Evolutionary conservation across 495 filamentous ascomycete species (phyloP).

Genomic region (Extremus antarcticus): DNA sequence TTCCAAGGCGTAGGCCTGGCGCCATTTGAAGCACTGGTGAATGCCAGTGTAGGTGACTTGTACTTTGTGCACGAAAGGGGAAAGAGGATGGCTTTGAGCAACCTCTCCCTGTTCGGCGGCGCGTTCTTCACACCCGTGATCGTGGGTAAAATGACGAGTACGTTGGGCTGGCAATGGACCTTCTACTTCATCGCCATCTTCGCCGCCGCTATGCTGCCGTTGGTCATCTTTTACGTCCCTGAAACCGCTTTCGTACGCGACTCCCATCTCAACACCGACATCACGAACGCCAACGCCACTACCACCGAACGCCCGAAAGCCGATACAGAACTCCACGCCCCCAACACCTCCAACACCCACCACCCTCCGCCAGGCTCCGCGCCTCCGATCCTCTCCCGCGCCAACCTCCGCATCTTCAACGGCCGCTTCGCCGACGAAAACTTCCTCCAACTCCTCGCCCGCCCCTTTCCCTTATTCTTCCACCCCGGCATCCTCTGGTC

Average conservation of each 20-base stretch:
- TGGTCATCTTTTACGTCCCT: conserved; percentile 61
- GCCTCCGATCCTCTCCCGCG: conserved; percentile 34
- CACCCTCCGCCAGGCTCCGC: not conserved
- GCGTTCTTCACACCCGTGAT: conserved; percentile 86
- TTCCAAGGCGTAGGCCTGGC: conserved; percentile 37
- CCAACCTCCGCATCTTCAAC: conserved; percentile 61
- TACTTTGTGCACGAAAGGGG: conserved; percentile 48
- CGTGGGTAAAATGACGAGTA: conserved; percentile 71
- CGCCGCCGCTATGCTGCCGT: conserved; percentile 29
- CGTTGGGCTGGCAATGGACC: conserved; percentile 55
- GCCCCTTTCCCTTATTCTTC: conserved; percentile 55
- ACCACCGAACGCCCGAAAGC: not conserved
- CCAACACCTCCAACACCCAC: conserved; percentile 3
- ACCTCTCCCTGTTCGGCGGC: conserved; percentile 80
- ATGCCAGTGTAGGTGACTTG: conserved; percentile 33
- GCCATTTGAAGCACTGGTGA: conserved; percentile 37
- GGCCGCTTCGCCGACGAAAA: conserved; percentile 62
- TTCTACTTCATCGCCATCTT: conserved; percentile 40
- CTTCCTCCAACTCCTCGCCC: conserved; percentile 49
- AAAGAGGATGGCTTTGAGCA: conserved; percentile 80
- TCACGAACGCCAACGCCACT: not conserved
- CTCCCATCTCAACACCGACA: conserved; percentile 46
- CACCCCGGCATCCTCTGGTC: conserved; percentile 87
- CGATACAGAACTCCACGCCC: conserved; percentile 7
- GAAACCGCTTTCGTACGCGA: conserved; percentile 72